Base-by-base conservation (phyloP, 257 asterid species). In the Euphrasia confusa region DNA sequence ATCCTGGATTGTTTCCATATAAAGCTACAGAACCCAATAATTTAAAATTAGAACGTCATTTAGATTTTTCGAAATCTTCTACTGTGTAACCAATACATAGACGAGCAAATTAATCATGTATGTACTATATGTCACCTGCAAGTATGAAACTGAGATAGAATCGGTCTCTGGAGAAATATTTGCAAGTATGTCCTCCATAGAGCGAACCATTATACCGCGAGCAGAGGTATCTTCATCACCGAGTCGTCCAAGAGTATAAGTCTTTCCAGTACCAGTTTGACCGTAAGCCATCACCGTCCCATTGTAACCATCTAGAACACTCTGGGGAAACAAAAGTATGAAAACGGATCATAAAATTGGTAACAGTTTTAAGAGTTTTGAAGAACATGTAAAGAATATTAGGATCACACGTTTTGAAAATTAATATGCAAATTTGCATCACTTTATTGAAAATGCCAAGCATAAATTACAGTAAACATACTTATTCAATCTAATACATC, bases 251-350 rank as follows among this genome's bases (percentile, higher is more conserved):
- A 93, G 96, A 18, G 99, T 93, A 67, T 89, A 93, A 64, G 99
- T 93, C 74, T 93, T 93, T 68, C 99, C 99, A 14, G 99, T 89
- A 63, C 99, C 99, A 27, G 99, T 93, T 78, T 93, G 99, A 70
- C 99, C 99, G 68, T 93, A 93, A 32, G 99, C 99, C 99, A 93
- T 93, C 68, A 93, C 97, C 7, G 99, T 93, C 77, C 97, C 96
- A 70, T 93, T 93, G 83, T 93, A 93, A 62, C 97, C 99, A 32
- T 89, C 97, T 70, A 93, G 78, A 69, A 93, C 96, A 27, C 97
- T 93, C 97, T 93, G 78, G 50, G 59, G 54, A 66, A 72, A 60
- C 27, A 37, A 60, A 54, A 58, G 32, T 61, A 63, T 26, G 35
- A 37, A 61, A 63, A 58, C 7, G 35, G 35, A 60, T 7, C 11